These are phyloP conservation scores for Carex sylvatica DNA, from an alignment of 202 grass and related monocot genomes.

Conservation along the genomic window DNA sequence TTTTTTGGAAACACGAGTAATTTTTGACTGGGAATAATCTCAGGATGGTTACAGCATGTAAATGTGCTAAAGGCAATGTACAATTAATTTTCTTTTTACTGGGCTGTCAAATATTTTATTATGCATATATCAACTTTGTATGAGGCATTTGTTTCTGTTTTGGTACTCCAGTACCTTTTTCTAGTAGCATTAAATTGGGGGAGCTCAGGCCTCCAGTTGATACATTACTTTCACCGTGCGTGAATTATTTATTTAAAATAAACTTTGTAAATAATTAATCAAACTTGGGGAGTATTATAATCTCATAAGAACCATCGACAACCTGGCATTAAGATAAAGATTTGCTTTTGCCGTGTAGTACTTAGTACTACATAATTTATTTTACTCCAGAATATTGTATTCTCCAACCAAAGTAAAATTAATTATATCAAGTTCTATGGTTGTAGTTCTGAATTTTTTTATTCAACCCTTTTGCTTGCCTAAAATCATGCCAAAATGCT, in stretches of 20 bases:
- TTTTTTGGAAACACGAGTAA: not conserved
- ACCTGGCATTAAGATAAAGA: not conserved
- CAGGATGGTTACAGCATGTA: not conserved
- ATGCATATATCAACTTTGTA: slow-evolving; percentile 13
- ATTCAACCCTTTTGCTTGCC: not conserved
- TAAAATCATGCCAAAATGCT: not conserved
- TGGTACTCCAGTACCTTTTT: not conserved
- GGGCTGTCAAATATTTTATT: slow-evolving; percentile 7
- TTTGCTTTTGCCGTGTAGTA: slow-evolving; percentile 14
- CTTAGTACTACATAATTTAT: slow-evolving; percentile 10
- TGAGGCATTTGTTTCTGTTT: not conserved
- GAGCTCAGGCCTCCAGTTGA: not conserved
- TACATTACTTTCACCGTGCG: not conserved
- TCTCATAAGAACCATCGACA: not conserved
- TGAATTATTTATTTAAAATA: not conserved
- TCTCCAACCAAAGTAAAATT: not conserved
- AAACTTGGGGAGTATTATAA: not conserved
- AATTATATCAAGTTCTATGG: not conserved
- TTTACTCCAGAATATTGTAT: not conserved
- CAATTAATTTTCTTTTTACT: not conserved
- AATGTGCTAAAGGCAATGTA: not conserved
- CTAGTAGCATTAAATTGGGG: not conserved
- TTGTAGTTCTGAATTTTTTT: not conserved
- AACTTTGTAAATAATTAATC: not conserved
- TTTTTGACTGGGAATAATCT: not conserved